Evolutionary conservation across 768 basidiomycete species (phyloP), one percentile per base, ranked within the genome.

Genomic region (Chalciporus sphaerocephalus): DNA sequence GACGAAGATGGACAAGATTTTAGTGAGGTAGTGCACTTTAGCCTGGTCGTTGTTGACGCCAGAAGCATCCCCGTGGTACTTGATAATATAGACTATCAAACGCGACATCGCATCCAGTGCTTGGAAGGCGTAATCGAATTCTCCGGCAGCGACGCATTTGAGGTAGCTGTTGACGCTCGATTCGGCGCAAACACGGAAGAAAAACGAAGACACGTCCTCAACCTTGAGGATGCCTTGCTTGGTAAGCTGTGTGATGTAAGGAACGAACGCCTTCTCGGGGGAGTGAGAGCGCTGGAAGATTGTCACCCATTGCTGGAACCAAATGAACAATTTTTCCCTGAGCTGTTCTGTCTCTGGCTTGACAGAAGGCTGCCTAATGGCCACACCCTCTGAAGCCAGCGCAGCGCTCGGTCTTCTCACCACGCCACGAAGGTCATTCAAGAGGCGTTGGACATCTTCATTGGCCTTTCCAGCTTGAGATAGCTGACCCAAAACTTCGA

Each of bases 181-280:
- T 66, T 97, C 94, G 46, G 92, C 88, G 60, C 94, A 97, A 32
- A 97, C 94, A 9, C 96, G 83, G 81, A 98, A 99, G 76, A 99
- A 99, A 60, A 97, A 90, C 4, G 92, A 93, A 5, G 96, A 97
- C 8, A 92, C 77, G 51, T 99, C 94, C 61, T 99, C 96, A 24
- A 90, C 86, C 59, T 92, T 94, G 56, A 99, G 72, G 48, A 99
- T 94, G 40, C 93, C 94, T 69, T 97, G 92, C 66, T 94, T 94
- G 36, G 92, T 94, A 44, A 99, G 74, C 59, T 93, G 87, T n/a
- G 90, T 94, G 67, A 98, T 95, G 70, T 93, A 98, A 5, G 88
- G 84, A 51, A 98, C 87, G 59, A 99, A 99, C 36, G 83, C 87
- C 65, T 94, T 93, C 70, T 99, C 96, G 16, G 92, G 89, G 42